A percentile compares a stretch with the other conserved stretches of the same genome.
Evolutionary conservation across 257 asterid species (phyloP).

Genomic region (Lantana camara): DNA sequence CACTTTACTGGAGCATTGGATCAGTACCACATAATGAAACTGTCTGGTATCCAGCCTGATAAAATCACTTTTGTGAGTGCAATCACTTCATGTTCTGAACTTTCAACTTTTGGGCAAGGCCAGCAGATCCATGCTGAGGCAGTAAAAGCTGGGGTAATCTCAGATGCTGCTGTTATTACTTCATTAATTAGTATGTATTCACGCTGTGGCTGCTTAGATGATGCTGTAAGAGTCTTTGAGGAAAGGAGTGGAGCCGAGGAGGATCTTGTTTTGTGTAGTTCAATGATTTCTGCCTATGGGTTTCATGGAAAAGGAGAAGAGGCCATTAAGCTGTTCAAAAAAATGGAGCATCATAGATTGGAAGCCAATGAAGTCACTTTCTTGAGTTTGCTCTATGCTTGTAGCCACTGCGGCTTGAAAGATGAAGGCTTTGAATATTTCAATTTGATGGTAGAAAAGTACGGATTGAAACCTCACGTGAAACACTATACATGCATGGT

Average conservation of each 20-base stretch:
- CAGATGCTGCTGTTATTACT: constrained; percentile 61
- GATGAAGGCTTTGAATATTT: constrained; percentile 73
- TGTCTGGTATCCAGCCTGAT: constrained; percentile 64
- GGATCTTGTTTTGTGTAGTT: constrained; percentile 75
- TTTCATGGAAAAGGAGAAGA: constrained; percentile 84
- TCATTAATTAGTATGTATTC: constrained; percentile 91
- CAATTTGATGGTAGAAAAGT: constrained; percentile 52
- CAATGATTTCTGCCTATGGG: constrained; percentile 91
- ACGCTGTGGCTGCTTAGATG: constrained; percentile 78
- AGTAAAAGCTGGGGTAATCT: constrained; percentile 61
- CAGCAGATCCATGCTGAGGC: constrained; percentile 89
- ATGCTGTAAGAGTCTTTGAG: constrained; percentile 61
- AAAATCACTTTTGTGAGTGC: constrained; percentile 79
- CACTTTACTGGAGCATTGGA: constrained; percentile 56
- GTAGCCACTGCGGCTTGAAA: constrained; percentile 85
- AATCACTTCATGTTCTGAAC: constrained; percentile 75
- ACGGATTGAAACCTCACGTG: constrained; percentile 61
- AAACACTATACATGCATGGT: constrained; percentile 88
- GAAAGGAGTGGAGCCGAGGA: constrained; percentile 50
- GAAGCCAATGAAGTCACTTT: constrained; percentile 66
- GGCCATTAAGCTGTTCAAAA: constrained; percentile 55
- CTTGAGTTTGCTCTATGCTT: constrained; percentile 82
- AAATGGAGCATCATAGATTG: constrained; percentile 62
- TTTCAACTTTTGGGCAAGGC: constrained; percentile 85
- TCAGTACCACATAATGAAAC: constrained; percentile 59